Conservation (phyloP, 305 asterid genomes). For the Andrographis paniculata region DNA sequence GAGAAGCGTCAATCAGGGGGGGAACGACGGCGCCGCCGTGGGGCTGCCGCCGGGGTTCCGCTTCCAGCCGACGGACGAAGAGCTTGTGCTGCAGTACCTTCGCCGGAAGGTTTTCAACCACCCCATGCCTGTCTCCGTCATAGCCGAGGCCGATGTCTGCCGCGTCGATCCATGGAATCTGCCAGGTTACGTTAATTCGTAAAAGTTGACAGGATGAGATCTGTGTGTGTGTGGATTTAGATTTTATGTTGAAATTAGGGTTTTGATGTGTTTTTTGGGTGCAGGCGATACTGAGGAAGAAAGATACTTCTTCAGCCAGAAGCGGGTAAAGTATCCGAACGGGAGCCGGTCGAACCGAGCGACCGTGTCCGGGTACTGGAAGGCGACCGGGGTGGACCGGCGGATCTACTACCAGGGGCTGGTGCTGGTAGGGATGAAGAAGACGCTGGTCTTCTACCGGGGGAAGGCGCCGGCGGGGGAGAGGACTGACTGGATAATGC, state of each 20-base stretch:
- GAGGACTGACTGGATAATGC: not conserved
- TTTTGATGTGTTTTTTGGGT: too few species aligned
- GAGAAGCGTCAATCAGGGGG: too few species aligned
- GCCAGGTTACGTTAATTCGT: too few species aligned
- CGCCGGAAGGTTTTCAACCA: not conserved
- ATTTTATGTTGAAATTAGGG: too few species aligned
- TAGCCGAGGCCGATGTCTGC: not conserved
- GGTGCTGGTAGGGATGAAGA: not conserved
- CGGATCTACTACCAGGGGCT: not conserved
- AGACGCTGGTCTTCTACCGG: not conserved
- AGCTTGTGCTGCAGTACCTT: not conserved
- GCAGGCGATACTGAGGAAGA: not conserved
- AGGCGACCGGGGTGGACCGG: not conserved
- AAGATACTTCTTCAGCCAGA: not conserved
- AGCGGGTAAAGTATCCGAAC: not conserved
- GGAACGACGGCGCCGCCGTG: too few species aligned
- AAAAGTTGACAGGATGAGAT: too few species aligned
- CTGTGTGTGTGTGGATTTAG: too few species aligned
- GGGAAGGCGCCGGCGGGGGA: not conserved
- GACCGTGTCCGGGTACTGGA: not conserved
- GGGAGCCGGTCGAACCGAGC: conserved; percentile 1
- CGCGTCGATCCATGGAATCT: not conserved
- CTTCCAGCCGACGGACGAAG: not conserved
- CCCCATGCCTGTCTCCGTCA: not conserved
- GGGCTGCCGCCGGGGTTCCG: not conserved